These are phyloP conservation scores for Ophiosphaerella korrae DNA, from an alignment of 2,329 filamentous ascomycete genomes.

Conservation along the genomic window DNA sequence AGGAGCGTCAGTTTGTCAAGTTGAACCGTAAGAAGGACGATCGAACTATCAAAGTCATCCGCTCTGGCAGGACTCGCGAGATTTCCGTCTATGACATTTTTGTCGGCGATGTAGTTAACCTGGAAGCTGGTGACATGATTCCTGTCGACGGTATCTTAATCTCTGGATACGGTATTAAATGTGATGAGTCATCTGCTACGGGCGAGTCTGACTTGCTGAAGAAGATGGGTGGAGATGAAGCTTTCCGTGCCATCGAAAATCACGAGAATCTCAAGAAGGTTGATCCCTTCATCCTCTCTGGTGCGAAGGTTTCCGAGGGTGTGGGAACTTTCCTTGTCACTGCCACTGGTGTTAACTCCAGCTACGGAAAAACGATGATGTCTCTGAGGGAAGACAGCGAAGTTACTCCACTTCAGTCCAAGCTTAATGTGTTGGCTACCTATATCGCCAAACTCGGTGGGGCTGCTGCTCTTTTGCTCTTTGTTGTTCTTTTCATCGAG, in stretches of 20 bases:
- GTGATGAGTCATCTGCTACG: conserved; percentile 75
- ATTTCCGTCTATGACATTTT: conserved; percentile 70
- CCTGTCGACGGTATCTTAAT: conserved; percentile 75
- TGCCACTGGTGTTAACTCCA: conserved; percentile 73
- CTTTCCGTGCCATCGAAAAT: conserved; percentile 67
- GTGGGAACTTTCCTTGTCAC: conserved; percentile 78
- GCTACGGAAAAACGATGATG: conserved; percentile 78
- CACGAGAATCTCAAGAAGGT: conserved; percentile 67
- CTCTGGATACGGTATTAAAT: conserved; percentile 68
- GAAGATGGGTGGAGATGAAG: conserved; percentile 69
- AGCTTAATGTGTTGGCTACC: conserved; percentile 76
- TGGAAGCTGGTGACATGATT: conserved; percentile 72
- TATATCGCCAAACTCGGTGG: conserved; percentile 81
- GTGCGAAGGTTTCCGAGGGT: conserved; percentile 77
- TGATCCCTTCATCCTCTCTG: conserved; percentile 87
- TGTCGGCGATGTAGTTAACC: conserved; percentile 72
- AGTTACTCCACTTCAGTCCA: conserved; percentile 77
- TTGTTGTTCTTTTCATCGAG: conserved; percentile 83
- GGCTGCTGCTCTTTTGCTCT: conserved; percentile 76
- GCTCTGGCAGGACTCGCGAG: conserved; percentile 72
- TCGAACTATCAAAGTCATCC: conserved; percentile 72
- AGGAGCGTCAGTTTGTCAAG: conserved; percentile 80
- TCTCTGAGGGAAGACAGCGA: conserved; percentile 77
- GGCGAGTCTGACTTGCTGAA: conserved; percentile 75
- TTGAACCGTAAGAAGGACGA: conserved; percentile 81